Base-by-base conservation (phyloP, 108 stramenopile species). In the Cyclostephanos invisitatus region DNA sequence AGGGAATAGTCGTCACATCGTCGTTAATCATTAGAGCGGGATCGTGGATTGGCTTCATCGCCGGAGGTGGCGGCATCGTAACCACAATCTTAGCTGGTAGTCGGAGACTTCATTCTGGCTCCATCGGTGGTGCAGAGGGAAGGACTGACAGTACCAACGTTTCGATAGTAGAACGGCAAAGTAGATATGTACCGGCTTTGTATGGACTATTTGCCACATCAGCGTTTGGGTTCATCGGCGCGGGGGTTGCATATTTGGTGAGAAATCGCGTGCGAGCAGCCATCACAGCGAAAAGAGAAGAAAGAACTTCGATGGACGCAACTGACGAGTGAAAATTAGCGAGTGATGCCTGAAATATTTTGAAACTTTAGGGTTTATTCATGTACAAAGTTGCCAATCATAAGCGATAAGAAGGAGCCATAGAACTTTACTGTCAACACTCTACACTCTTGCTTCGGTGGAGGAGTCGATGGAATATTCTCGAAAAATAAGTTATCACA, bases 211-310 rank as follows among this genome's bases (percentile, higher is more conserved):
- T 81, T 42, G 69, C 73, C 12, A 71, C 73, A 22, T 74, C 80
- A 32, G 73, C 73, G 1, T 65, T 81, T 66, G 80, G 80, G 29
- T 81, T 81, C 48, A 25, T 67, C 1, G 66, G 80, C 62, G 80
- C 80, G 21, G 80, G 80, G 40, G 14, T 71, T 20, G 58, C 73
- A 18, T 81, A 81, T 38, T 47, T 81, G 4, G 46, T 81, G n/a
- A 50, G 80, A 55, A 81, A 74, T 56, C 51, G 69, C 22, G 73
- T 70, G n/a, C 73, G 80, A 25, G 80, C 63, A 54, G 20, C 64
- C n/a, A 67, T 81, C 66, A 57, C 64, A 21, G 35, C 28, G 8
- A 71, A 66, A 46, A 74, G 80, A 65, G 64, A 60, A 27, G 38
- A 32, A 4, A 70, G 37, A 46, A 18, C 59, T 14, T 40, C 25